Base-by-base conservation (phyloP, 179 eudicot genomes). In the Patellifolia procumbens region DNA sequence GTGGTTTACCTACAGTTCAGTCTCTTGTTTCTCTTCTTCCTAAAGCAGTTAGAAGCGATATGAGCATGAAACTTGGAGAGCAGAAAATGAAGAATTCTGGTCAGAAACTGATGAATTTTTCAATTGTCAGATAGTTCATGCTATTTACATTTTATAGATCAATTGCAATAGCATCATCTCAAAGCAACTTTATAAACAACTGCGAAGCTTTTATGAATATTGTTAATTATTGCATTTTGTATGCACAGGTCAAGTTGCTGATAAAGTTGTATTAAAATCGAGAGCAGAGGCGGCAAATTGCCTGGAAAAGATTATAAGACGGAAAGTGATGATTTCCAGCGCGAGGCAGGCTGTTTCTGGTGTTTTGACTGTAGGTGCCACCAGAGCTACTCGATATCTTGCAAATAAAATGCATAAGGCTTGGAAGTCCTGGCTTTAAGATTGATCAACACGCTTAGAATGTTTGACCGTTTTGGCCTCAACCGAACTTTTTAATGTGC, bases 291-390 rank as follows among this genome's bases (percentile, higher is more conserved):
- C 90, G 62, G 92, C 92, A 63, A 87, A 83, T 49, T 89, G 88
- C 76, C 60, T 95, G 89, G 83, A 74, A 75, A 93, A 82, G 83
- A 75, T 89, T 45, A 53, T 95, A 76, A 88, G 95, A 72, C 90
- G 85, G 4, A 88, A 83, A 83, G 97, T 95, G 60, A 91, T 89
- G 97, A 76, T 86, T 62, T 91, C 97, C 19, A 91, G 99, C 70
- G 80, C 82, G 56, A 88, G 97, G 82, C 99, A 95, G 81, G 98
- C 98, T 32, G 87, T 88, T 70, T 85, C 99, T 72, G 99, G 98
- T 63, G 77, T 93, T 46, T 32, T 91, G 75, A 88, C 92, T 1
- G 88, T 74, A 35, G 99, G 99, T 45, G 93, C 87, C 75, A 82
- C 82, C 65, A 81, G 78, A 74, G 97, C 95, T 62, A 74, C 87